Percentiles rank a stretch among this genome's conserved stretches.
Evolutionary conservation across 768 basidiomycete genomes (phyloP).

Genomic region (Rhizopogon rudus): DNA sequence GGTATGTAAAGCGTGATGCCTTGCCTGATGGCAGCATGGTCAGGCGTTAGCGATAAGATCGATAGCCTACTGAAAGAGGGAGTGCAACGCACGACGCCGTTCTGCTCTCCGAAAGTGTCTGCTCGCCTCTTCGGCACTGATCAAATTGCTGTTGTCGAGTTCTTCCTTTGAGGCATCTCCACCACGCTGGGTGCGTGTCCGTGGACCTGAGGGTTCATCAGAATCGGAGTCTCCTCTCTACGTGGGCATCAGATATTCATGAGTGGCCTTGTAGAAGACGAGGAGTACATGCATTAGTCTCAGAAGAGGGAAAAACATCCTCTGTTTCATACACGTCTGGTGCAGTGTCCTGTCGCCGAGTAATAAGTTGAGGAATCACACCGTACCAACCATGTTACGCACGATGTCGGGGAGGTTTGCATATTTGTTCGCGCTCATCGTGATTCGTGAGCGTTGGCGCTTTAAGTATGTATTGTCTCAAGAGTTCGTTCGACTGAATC

Average conservation of each 20-base stretch:
- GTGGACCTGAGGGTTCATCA: conserved; percentile 49
- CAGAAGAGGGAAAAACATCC: conserved; percentile 57
- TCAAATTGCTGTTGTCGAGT: conserved; percentile 61
- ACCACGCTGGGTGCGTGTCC: conserved; percentile 22
- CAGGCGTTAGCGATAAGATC: neutral
- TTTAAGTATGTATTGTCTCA: too few species aligned
- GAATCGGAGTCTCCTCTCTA: conserved; percentile 65
- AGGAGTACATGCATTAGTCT: conserved; percentile 41
- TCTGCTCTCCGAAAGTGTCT: conserved; percentile 71
- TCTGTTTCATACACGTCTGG: conserved; percentile 92
- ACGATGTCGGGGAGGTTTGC: conserved; percentile 92
- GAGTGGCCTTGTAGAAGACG: neutral
- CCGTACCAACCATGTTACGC: conserved; percentile 22
- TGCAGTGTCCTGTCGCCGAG: conserved; percentile 66
- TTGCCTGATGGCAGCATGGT: conserved; percentile 33
- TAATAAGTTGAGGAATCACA: conserved; percentile 1
- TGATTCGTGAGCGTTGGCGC: neutral
- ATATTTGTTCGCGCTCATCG: conserved; percentile 74
- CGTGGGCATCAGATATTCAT: conserved; percentile 7
- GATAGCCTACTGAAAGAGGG: neutral
- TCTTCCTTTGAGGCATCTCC: conserved; percentile 52
- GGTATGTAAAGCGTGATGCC: conserved; percentile 64
- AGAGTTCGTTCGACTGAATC: too few species aligned
- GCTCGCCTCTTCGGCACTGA: conserved; percentile 62
- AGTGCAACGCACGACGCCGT: conserved; percentile 40